Evolutionary conservation across 1,284 basidiomycete genomes (phyloP).

Genomic region (Irpex rosettiformis): DNA sequence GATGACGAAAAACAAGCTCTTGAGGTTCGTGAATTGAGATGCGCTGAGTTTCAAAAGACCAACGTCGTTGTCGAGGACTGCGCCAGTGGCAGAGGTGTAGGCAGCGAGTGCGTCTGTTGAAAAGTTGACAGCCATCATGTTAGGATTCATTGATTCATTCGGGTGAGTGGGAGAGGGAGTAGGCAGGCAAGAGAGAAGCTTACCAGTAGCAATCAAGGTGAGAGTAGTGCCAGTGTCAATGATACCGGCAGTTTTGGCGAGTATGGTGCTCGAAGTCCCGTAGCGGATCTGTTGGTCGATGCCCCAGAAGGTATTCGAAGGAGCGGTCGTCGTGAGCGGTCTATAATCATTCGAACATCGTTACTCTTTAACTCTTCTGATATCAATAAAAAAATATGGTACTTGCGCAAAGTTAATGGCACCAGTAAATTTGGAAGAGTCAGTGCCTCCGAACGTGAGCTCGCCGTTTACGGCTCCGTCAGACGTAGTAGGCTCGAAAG

Average conservation of each 20-base stretch:
- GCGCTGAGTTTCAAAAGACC: constrained; percentile 25
- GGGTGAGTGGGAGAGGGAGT: background rate
- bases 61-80: constrained; percentile 21
- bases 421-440: constrained; percentile 46
- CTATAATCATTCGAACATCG: constrained; percentile 9
- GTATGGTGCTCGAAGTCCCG: constrained; percentile 23
- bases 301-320: constrained; percentile 32
- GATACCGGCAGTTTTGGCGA: constrained; percentile 25
- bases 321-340: constrained; percentile 27
- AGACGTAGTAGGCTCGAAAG: constrained; percentile 39
- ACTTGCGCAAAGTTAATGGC: constrained; percentile 34
- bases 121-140: background rate
- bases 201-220: constrained; percentile 34
- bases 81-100: constrained; percentile 26
- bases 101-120: constrained; percentile 21
- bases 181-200: background rate
- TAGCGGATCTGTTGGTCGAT: constrained; percentile 26
- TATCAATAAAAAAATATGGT: background rate
- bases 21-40: constrained; percentile 23
- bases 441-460: constrained; percentile 44
- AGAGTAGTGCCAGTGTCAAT: constrained; percentile 33
- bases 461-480: constrained; percentile 24
- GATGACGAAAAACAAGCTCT: constrained; percentile 30
- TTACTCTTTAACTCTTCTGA: background rate
- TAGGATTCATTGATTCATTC: background rate